Conservation (phyloP, 306 rosid genomes). For the Benincasa hispida region DNA sequence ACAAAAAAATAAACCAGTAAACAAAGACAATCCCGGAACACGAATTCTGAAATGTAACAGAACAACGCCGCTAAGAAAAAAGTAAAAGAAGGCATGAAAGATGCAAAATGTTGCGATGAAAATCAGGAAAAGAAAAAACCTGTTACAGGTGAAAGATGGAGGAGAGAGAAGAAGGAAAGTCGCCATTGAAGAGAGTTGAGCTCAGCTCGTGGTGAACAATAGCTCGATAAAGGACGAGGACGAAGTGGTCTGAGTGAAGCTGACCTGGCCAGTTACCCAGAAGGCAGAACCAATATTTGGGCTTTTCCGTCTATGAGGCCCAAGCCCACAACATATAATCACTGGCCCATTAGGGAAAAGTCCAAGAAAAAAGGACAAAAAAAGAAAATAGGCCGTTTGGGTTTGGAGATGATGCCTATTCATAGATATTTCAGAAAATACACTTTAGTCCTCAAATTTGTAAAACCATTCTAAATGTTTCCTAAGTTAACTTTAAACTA, state of each 20-base stretch:
- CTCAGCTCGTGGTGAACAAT: neutral
- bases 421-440: no score
- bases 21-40: neutral
- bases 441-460: no score
- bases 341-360: no score
- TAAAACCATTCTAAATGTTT: no score
- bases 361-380: no score
- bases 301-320: neutral
- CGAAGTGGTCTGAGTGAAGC: neutral
- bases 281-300: neutral
- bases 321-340: neutral
- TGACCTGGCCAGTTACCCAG: neutral
- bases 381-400: no score
- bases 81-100: neutral
- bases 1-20: neutral
- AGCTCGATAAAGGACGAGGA: neutral
- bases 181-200: neutral
- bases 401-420: no score
- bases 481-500: no score
- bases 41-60: no score
- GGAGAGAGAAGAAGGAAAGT: slow-evolving; percentile 1
- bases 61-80: neutral
- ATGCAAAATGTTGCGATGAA: neutral
- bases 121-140: neutral
- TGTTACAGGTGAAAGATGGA: neutral